Conservation (phyloP, 108 stramenopile species). For the Cyclotella kingstonii region DNA sequence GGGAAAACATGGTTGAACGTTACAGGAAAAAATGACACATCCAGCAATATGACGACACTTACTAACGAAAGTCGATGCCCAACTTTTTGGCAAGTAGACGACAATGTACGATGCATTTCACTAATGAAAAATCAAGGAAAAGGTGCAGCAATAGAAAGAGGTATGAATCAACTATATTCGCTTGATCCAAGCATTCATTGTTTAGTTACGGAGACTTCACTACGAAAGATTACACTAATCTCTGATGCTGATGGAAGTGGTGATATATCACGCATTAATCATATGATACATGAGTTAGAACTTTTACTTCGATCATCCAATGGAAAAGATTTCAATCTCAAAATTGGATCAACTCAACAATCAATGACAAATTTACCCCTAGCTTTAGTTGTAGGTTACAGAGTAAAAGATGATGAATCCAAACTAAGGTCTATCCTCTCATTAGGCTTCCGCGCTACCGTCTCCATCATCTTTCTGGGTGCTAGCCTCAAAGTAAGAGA, state of each 20-base stretch:
- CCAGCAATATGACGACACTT: no score
- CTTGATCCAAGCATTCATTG: slow-evolving; percentile 4
- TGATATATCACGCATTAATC: slow-evolving; percentile 49
- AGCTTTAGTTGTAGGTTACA: slow-evolving; percentile 29
- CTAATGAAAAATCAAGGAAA: slow-evolving; percentile 65
- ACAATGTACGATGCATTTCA: slow-evolving; percentile 46
- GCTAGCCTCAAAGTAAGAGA: slow-evolving; percentile 46
- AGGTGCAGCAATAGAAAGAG: slow-evolving; percentile 68
- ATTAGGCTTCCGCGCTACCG: slow-evolving; percentile 37
- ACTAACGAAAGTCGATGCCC: no score
- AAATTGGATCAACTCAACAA: no score
- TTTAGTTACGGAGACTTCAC: background rate
- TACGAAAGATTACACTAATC: slow-evolving; percentile 36
- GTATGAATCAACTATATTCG: slow-evolving; percentile 39
- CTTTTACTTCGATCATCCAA: slow-evolving; percentile 10
- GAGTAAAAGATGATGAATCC: slow-evolving; percentile 21
- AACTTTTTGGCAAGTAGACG: slow-evolving; percentile 17
- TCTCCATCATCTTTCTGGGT: slow-evolving; percentile 21
- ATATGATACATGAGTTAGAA: slow-evolving; percentile 45
- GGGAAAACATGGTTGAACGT: slow-evolving; percentile 13
- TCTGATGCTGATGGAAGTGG: slow-evolving; percentile 87
- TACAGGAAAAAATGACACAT: background rate
- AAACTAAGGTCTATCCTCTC: slow-evolving; percentile 15
- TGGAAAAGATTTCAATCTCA: background rate
- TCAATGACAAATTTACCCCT: no score